phyloP scores from a whole-genome alignment of 1,284 basidiomycete species.

The Austroboletus novae-zelandiae region DNA sequence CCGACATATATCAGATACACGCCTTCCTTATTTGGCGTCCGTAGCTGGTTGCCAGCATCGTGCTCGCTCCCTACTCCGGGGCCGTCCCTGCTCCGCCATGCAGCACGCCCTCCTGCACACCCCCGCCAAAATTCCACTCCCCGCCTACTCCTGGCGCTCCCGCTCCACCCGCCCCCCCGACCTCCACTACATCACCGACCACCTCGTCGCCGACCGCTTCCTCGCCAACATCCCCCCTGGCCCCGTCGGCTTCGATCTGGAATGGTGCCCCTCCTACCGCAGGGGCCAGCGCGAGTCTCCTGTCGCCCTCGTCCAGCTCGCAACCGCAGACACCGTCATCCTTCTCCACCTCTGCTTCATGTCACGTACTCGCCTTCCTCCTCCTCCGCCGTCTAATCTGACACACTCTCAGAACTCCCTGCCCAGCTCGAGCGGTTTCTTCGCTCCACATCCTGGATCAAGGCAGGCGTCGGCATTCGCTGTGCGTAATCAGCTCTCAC shows the following conservation, averaged over 20 bases:
- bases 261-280: slow-evolving; percentile 63
- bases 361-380: slow-evolving; percentile 41
- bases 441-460: slow-evolving; percentile 47
- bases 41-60: slow-evolving; percentile 6
- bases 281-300: slow-evolving; percentile 56
- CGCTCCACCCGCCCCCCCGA: slow-evolving; percentile 1
- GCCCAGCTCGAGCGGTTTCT: slow-evolving; percentile 48
- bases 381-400: neutral
- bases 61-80: slow-evolving; percentile 1
- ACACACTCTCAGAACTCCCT: slow-evolving; percentile 50
- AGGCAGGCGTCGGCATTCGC: slow-evolving; percentile 71
- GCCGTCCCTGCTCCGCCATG: slow-evolving; percentile 12
- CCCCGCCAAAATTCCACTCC: slow-evolving; percentile 3
- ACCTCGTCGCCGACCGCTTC: slow-evolving; percentile 19
- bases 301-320: slow-evolving; percentile 69
- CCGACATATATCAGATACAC: slow-evolving; percentile 6
- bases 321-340: slow-evolving; percentile 49
- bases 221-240: slow-evolving; percentile 27
- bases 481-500: slow-evolving; percentile 36
- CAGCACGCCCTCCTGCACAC: slow-evolving; percentile 1
- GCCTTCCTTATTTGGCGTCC: slow-evolving; percentile 13
- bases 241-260: slow-evolving; percentile 67
- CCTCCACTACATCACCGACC: slow-evolving; percentile 27
- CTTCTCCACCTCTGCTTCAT: slow-evolving; percentile 66
- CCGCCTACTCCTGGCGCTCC: slow-evolving; percentile 25